These are phyloP conservation scores for Ophiostoma ips DNA, from an alignment of 2,329 filamentous ascomycete species.

Conservation along the genomic window DNA sequence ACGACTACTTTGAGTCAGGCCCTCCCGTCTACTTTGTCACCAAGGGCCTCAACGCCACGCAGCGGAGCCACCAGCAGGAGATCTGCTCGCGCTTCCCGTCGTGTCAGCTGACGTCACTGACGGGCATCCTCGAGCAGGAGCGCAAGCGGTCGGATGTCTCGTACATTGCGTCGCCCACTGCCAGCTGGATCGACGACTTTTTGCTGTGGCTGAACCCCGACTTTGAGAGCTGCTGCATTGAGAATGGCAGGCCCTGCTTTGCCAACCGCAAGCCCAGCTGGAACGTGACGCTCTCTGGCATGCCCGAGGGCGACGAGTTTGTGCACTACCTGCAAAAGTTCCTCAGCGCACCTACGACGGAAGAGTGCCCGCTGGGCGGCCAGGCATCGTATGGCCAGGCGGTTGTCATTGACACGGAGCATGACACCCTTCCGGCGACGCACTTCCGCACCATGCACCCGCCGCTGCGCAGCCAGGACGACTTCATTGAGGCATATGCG, in stretches of 20 bases:
- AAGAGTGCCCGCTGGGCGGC: conserved; percentile 76
- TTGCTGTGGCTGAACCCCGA: conserved; percentile 92
- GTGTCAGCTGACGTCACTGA: conserved; percentile 69
- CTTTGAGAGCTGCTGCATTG: conserved; percentile 58
- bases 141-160: conserved; percentile 78
- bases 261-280: conserved; percentile 61
- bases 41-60: conserved; percentile 62
- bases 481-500: conserved; percentile 86
- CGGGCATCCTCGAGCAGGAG: conserved; percentile 87
- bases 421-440: conserved; percentile 58
- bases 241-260: conserved; percentile 64
- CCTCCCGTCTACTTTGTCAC: conserved; percentile 96
- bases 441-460: conserved; percentile 89
- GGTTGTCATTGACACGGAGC: conserved; percentile 59
- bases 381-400: conserved; percentile 77
- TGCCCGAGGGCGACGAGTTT: conserved; percentile 91
- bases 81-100: conserved; percentile 85
- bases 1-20: conserved; percentile 79
- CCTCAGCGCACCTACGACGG: conserved; percentile 64
- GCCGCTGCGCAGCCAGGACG: conserved; percentile 71
- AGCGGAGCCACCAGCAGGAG: conserved; percentile 63
- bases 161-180: conserved; percentile 75
- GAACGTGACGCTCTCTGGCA: conserved; percentile 80
- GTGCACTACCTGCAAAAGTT: conserved; percentile 74
- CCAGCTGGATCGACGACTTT: conserved; percentile 95